Evolutionary conservation across 2,329 filamentous ascomycete species (phyloP), one percentile per base, ranked within the genome.

Genomic region (Botrytis byssoidea): DNA sequence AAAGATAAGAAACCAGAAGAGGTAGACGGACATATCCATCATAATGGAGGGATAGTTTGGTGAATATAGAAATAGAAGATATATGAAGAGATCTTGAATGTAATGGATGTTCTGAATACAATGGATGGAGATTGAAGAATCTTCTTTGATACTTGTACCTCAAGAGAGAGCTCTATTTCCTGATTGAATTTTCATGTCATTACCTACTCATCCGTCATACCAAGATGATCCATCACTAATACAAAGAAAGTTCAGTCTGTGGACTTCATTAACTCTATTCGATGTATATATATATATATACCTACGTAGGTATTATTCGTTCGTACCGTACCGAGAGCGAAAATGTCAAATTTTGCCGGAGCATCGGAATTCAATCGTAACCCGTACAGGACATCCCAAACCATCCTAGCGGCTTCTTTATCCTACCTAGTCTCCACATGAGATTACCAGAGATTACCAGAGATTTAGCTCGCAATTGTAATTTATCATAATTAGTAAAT

Each of bases 1-100:
- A 37, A 73, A 8, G 35, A 55, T 37, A 20, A 72, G 63, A n/a
- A 40, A 57, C 14, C 57, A 32, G 57, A 66, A 73, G 42, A 69
- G 57, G 18, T 74, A 51, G 14, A 35, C 22, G 51, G 60, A 25
- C 8, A 55, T 42, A 14, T 57, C 46, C n/a, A n/a, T 65, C 70
- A 67, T 72, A 5, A 68, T 32, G 10, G 7, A 68, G 37, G 42
- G 37, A 42, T 57, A 3, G 9, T 65, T 14, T 32, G 37, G n/a
- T 16, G 29, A 32, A 14, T 32, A 57, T 29, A 32, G 40, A 44
- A 65, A 57, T 57, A 57, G n/a, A 55, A 60, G 57, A 59, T 37
- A 37, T 42, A 14, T 37, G 32, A n/a, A 37, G 44, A 51, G 8
- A 67, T 51, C 29, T 40, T 18, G 44, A 51, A 55, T 44, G 37